Evolutionary conservation across 331 rosid species (phyloP).

Genomic region (Rosa hybrid): DNA sequence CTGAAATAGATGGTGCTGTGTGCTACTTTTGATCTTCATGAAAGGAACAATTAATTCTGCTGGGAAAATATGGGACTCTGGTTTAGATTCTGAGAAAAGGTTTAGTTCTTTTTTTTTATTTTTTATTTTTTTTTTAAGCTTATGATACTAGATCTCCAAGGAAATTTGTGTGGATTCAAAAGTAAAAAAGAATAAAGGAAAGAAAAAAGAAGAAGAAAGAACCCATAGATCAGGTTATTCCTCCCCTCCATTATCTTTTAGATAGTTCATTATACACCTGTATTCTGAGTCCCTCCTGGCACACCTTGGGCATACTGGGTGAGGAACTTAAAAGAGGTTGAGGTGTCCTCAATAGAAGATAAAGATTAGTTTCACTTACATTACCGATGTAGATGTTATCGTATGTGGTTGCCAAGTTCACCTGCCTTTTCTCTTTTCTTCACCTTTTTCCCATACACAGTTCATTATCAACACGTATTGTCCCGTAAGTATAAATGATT

Average conservation of each 20-base stretch:
- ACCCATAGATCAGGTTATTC: background rate
- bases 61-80: background rate
- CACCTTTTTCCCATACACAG: background rate
- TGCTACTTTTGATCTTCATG: background rate
- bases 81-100: background rate
- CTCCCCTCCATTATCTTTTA: background rate
- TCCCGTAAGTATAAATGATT: background rate
- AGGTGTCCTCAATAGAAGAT: background rate
- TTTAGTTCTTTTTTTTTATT: background rate
- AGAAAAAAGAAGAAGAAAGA: too few species aligned
- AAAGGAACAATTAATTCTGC: background rate
- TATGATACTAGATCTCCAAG: background rate
- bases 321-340: background rate
- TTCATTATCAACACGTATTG: background rate
- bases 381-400: background rate
- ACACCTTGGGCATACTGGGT: background rate
- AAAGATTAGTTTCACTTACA: constrained; percentile 2
- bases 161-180: background rate
- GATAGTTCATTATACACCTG: background rate
- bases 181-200: background rate
- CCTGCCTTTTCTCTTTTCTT: background rate
- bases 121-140: too few species aligned
- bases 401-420: background rate
- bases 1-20: background rate
- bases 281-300: background rate